A percentile compares a stretch with the other conserved stretches of the same genome.
Conservation (phyloP, 345 rosid species). For the Dimocarpus longan region DNA sequence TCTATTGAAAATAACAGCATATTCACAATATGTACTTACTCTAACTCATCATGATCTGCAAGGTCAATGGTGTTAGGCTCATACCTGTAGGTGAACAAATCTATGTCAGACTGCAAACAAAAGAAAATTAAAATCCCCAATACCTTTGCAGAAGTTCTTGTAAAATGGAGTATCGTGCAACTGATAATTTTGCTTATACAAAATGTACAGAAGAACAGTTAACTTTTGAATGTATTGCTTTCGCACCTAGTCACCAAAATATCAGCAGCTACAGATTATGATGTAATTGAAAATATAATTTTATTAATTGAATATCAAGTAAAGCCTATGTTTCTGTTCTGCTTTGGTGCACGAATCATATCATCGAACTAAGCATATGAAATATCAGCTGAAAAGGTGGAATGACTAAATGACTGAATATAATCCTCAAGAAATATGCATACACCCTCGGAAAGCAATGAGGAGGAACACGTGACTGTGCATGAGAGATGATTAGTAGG, state of each 20-base stretch:
- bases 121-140: not conserved
- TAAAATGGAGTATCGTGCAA: not conserved
- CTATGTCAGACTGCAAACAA: constrained; percentile 7
- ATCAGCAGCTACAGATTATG: not conserved
- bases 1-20: constrained; percentile 11
- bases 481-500: not conserved
- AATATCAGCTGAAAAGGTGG: not conserved
- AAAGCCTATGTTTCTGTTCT: not conserved
- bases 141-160: not conserved
- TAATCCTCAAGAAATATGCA: not conserved
- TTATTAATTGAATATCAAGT: constrained; percentile 4
- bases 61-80: constrained; percentile 97
- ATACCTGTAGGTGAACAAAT: constrained; percentile 51
- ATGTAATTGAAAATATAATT: not conserved
- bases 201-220: not conserved
- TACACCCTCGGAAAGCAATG: not conserved
- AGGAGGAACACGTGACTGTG: not conserved
- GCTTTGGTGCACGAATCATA: not conserved
- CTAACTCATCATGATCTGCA: constrained; percentile 78
- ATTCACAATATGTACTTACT: constrained; percentile 59
- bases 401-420: not conserved
- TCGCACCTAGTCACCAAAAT: not conserved
- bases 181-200: not conserved
- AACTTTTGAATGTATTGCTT: not conserved
- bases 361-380: not conserved